Base-by-base conservation (phyloP, 768 basidiomycete genomes). In the Roridomyces roridus region DNA sequence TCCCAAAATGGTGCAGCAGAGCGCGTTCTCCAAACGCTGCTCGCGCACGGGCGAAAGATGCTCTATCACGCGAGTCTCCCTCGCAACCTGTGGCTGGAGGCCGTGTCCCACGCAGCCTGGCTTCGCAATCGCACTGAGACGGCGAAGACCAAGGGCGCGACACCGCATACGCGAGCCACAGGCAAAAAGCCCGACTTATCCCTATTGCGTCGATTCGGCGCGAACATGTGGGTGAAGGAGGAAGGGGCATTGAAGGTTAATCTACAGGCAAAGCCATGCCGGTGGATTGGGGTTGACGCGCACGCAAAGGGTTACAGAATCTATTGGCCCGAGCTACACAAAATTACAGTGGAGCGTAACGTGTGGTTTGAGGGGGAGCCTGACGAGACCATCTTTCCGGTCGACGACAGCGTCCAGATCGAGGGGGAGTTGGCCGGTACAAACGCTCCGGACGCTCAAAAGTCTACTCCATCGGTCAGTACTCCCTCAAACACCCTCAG, bases 1-100 rank as follows among this genome's bases (percentile, higher is more conserved):
- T 48, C 68, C n/a, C 66, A 71, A 43, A 73, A 73, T 35, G 68
- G 72, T 5, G 35, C 70, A 5, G 70, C 72, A 0, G 72, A 74
- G 51, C 59, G 66, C 6, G 45, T 66, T 10, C 71, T 66, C 20
- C 48, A 65, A 4, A 66, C 61, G 2, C 23, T 69, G 4, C 8
- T 62, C 2, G 65, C 69, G 15, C 40, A 62, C 5, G 62, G 51
- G 5, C 47, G 58, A 0, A 65, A 68, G 0, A 54, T 73, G 56
- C 55, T 65, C 6, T 43, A 51, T 35, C 44, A 26, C 23, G 40
- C 52, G 0, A 45, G 49, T 15, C 23, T 69, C 0, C 62, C 61
- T 10, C 28, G 54, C 5, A 49, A 26, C 17, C 59, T 71, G 2
- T 72, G 67, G 69, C 59, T 44, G 0, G 65, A 68, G n/a, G 59